These are phyloP conservation scores for Russula earlei DNA, from an alignment of 768 basidiomycete genomes.

Conservation along the genomic window DNA sequence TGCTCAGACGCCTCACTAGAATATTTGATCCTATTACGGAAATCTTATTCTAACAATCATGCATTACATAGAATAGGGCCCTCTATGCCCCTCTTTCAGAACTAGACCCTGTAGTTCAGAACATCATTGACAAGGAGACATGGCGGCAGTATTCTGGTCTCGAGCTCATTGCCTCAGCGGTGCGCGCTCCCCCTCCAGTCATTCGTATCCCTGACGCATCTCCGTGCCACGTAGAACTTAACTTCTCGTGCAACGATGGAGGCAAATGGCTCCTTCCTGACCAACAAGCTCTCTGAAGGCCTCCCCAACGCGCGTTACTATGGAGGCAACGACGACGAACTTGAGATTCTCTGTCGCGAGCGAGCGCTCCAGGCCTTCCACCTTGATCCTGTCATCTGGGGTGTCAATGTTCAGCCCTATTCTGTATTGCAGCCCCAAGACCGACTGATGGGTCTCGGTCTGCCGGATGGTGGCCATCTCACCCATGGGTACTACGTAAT, in stretches of 20 bases:
- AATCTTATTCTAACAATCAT: neutral
- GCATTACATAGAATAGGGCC: conserved; percentile 63
- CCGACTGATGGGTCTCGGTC: conserved; percentile 96
- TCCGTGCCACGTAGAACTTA: conserved; percentile 57
- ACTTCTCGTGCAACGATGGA: conserved; percentile 94
- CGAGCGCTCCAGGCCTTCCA: conserved; percentile 94
- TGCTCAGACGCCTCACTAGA: neutral
- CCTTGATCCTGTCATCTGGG: conserved; percentile 89
- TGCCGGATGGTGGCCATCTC: conserved; percentile 94
- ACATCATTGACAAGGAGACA: conserved; percentile 98
- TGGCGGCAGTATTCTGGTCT: conserved; percentile 97
- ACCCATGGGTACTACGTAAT: conserved; percentile 94
- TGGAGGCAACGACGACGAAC: conserved; percentile 96
- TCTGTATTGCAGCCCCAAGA: conserved; percentile 97
- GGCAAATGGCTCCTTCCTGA: conserved; percentile 96
- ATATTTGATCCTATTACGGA: neutral
- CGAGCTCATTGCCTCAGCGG: conserved; percentile 98
- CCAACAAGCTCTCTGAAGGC: conserved; percentile 99
- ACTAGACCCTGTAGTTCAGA: conserved; percentile 90
- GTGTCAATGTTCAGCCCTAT: conserved; percentile 99
- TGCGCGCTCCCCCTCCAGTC: conserved; percentile 27
- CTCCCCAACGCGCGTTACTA: conserved; percentile 96
- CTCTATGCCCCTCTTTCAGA: conserved; percentile 84
- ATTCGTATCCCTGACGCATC: neutral
- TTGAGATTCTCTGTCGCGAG: conserved; percentile 89